Conservation (phyloP, 768 basidiomycete genomes). For the Lactarius sp. region DNA sequence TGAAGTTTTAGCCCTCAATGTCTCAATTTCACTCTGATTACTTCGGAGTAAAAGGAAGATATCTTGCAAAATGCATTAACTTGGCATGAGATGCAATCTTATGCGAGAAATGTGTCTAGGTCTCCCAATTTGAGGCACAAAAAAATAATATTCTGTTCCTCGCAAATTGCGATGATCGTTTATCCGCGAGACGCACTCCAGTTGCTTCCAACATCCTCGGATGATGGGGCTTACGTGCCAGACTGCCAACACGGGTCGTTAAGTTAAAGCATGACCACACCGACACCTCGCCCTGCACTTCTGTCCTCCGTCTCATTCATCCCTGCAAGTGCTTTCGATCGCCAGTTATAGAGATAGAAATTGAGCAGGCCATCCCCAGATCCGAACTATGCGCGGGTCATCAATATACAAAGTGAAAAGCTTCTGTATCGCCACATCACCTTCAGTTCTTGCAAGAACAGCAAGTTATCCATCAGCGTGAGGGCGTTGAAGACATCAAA, state of each 20-base stretch:
- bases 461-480: conserved; percentile 90
- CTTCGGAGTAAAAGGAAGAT: too few relatives aligned
- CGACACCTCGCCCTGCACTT: conserved; percentile 74
- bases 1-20: too few relatives aligned
- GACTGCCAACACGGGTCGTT: background rate
- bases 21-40: too few relatives aligned
- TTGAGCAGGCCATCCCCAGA: conserved; percentile 86
- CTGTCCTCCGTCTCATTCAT: conserved; percentile 46
- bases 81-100: too few relatives aligned
- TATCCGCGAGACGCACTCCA: too few relatives aligned
- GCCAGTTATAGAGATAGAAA: conserved; percentile 95
- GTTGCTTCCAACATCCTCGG: too few relatives aligned
- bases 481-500: conserved; percentile 98
- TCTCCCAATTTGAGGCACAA: too few relatives aligned
- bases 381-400: conserved; percentile 63
- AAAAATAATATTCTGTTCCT: too few relatives aligned
- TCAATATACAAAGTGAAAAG: conserved; percentile 11
- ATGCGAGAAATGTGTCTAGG: too few relatives aligned
- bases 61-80: too few relatives aligned
- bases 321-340: conserved; percentile 75
- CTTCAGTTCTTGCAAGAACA: conserved; percentile 79
- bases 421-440: conserved; percentile 38
- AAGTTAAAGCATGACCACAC: conserved; percentile 88
- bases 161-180: too few relatives aligned
- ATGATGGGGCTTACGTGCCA: background rate